A percentile compares a stretch with the other conserved stretches of the same genome.
Evolutionary conservation across 164 flowering plant genomes (phyloP).

Genomic region (Nymphaea colorata): DNA sequence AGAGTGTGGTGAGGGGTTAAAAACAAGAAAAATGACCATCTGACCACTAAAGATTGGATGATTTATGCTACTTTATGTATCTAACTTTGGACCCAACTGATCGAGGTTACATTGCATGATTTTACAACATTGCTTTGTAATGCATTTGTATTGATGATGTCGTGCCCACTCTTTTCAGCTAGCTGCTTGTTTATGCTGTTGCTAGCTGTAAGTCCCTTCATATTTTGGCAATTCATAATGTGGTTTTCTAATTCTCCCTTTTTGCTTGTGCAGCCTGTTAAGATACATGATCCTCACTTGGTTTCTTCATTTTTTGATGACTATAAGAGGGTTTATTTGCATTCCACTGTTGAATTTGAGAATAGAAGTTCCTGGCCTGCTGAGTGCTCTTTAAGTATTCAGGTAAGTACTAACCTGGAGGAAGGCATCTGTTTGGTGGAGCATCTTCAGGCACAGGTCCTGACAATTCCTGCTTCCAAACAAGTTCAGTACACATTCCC

Average conservation of each 20-base stretch:
- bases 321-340: constrained; percentile 68
- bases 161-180: too few relatives aligned
- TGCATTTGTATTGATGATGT: too few relatives aligned
- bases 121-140: too few relatives aligned
- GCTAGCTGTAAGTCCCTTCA: too few relatives aligned
- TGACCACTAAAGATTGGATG: too few relatives aligned
- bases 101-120: too few relatives aligned
- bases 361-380: constrained; percentile 67
- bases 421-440: constrained; percentile 53
- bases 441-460: constrained; percentile 60
- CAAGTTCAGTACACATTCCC: constrained; percentile 61
- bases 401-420: constrained; percentile 74
- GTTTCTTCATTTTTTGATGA: constrained; percentile 88
- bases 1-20: too few relatives aligned
- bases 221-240: not conserved
- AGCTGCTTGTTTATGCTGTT: too few relatives aligned
- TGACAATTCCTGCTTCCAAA: constrained; percentile 57
- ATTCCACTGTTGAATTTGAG: constrained; percentile 66
- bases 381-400: constrained; percentile 70
- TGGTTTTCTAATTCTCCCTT: not conserved
- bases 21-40: too few relatives aligned
- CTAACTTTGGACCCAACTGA: too few relatives aligned
- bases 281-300: constrained; percentile 88
- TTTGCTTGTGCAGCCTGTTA: constrained; percentile 69
- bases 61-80: too few relatives aligned